Base-by-base conservation (phyloP, 768 basidiomycete species). In the Termitomyces sp. region DNA sequence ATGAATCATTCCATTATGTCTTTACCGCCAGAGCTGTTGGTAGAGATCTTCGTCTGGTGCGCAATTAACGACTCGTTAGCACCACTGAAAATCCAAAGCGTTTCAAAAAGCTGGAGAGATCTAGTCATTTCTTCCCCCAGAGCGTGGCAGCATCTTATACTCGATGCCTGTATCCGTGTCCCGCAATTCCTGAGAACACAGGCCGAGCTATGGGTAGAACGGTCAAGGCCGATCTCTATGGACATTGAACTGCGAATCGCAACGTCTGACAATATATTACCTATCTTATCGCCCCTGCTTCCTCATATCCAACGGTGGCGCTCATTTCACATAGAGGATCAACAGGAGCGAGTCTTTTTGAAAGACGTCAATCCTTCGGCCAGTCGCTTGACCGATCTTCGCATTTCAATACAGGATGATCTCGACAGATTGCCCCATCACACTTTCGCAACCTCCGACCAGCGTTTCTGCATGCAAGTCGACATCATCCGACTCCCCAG, bases 281-380 rank as follows among this genome's bases (percentile, higher is more conserved):
- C 87, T 9, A 75, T 90, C 58, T 72, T 90, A 34, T 84, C 86
- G 0, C 85, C 84, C 5, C 73, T 90, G 36, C 71, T 90, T 0
- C 73, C 80, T 10, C 71, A 78, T 29, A 65, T 88, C 44, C 65
- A 73, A 57, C 81, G 89, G 41, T 90, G 87, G 86, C 72, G 77
- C 42, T 72, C 75, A 2, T 81, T 83, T 62, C 70, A 64, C 3
- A 70, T 87, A 52, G 69, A 72, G 20, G 76, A 77, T 47, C 66
- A 77, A 62, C 70, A 73, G 55, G 66, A 62, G 50, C 45, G 72
- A 15, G 44, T 65, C 28, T 57, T 75, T 26, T 59, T 67, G 29
- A 46, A 46, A 18, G 68, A 69, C 12, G 58, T 71, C 4, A 56
- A 65, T 28, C 53, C 71, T 5, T 67, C 66, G 24, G 57, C 63